Base-by-base conservation (phyloP, 164 flowering plant species). In the Brasenia schreberi region DNA sequence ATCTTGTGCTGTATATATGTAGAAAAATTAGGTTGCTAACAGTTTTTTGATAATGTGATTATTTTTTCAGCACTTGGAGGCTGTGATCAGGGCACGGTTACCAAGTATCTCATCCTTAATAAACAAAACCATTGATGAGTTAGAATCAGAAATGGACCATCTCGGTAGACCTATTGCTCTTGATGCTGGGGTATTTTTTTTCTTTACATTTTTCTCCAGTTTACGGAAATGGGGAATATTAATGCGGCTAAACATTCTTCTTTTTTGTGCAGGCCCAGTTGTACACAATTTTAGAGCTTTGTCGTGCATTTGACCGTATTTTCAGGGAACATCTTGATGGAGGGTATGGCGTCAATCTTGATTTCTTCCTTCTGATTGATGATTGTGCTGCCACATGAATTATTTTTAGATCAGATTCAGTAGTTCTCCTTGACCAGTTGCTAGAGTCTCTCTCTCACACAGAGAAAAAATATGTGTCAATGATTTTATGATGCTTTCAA, bases 241-340 rank as follows among this genome's bases (percentile, higher is more conserved):
- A 11, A 60, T 60, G n/a, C n/a, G 18, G n/a, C 18, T 60, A 70
- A 16, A 0, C 5, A 18, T 19, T 17, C 19, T 56, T 17, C 61
- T 5, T 27, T 18, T 27, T 42, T n/a, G 62, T 71, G 18, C 84
- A 90, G 97, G 97, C 95, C 65, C 91, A 86, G 70, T 77, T 88
- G 53, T 90, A 86, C 71, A 82, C 83, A 10, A 88, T 90, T 70
- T 75, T 90, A 68, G 92, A 90, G 73, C 73, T 88, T 65, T 90
- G 97, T 69, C 97, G 95, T 70, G 92, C 87, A 69, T 90, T 90
- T 84, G 92, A 86, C 72, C 80, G 85, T 56, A 81, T 85, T 33
- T 90, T 90, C 68, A 88, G 86, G 77, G 95, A 90, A 73, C 94
- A 88, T 71, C 81, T 90, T 56, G 97, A 90, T 72, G 97, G 97